A percentile compares a stretch with the other conserved stretches of the same genome.
phyloP scores from a whole-genome alignment of 495 filamentous ascomycete genomes.

The Parmelia sp. region DNA sequence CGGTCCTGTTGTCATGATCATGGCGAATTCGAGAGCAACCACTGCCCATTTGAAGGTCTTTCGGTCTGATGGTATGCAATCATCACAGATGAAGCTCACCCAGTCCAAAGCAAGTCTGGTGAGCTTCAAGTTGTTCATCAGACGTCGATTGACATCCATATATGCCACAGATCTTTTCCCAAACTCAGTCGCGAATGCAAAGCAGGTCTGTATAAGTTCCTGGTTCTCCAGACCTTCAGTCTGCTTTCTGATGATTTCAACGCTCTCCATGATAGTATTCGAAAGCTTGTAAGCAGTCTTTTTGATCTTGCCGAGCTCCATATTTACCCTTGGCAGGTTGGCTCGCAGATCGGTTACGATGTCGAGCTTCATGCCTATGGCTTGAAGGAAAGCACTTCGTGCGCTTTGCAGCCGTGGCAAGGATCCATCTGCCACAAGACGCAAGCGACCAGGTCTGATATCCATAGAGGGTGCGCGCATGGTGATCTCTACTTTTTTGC shows the following conservation, averaged over 20 bases:
- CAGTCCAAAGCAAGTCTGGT: constrained; percentile 91
- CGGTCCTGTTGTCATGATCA: constrained; percentile 89
- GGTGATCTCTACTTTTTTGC: constrained; percentile 61
- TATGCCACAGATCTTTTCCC: constrained; percentile 87
- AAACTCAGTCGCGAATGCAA: constrained; percentile 96
- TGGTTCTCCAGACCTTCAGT: constrained; percentile 81
- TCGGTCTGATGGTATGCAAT: constrained; percentile 88
- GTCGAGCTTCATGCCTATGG: constrained; percentile 72
- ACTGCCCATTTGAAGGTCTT: constrained; percentile 98
- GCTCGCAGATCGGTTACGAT: constrained; percentile 87
- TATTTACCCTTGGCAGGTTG: constrained; percentile 85
- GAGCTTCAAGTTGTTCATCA: constrained; percentile 93
- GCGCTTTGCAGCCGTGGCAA: constrained; percentile 72
- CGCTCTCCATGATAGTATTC: constrained; percentile 99
- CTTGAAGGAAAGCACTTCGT: constrained; percentile 64
- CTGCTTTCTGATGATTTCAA: constrained; percentile 83
- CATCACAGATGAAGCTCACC: constrained; percentile 96
- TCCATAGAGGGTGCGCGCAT: constrained; percentile 76
- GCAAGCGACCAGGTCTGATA: constrained; percentile 77
- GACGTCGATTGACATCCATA: constrained; percentile 86
- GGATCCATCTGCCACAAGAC: constrained; percentile 84
- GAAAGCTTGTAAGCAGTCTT: constrained; percentile 93
- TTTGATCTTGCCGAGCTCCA: constrained; percentile 89
- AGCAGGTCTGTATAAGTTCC: constrained; percentile 96
- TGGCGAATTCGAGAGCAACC: constrained; percentile 88